These are phyloP conservation scores for Malassezia nana DNA, from an alignment of 1,284 basidiomycete genomes.

Conservation along the genomic window DNA sequence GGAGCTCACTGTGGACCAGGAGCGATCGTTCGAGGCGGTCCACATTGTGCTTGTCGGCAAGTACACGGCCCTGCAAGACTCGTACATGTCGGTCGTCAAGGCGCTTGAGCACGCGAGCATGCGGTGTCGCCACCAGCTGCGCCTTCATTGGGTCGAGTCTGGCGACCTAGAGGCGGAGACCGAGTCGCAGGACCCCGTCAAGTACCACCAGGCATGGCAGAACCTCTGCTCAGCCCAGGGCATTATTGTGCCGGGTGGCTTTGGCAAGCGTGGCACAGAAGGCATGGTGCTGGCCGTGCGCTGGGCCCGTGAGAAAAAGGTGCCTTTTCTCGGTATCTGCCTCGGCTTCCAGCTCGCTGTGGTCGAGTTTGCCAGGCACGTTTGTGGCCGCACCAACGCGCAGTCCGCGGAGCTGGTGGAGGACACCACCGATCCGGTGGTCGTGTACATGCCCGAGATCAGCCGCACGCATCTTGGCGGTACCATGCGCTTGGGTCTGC, in stretches of 20 bases:
- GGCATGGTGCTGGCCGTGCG: constrained; percentile 96
- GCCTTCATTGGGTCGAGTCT: constrained; percentile 75
- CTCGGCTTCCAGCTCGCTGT: constrained; percentile 96
- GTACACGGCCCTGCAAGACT: constrained; percentile 93
- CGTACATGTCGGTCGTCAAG: constrained; percentile 97
- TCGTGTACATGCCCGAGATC: constrained; percentile 98
- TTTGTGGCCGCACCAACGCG: constrained; percentile 66
- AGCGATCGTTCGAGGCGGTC: constrained; percentile 81
- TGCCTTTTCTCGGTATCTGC: constrained; percentile 93
- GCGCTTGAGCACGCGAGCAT: constrained; percentile 93
- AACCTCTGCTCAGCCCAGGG: constrained; percentile 69
- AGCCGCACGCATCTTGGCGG: constrained; percentile 96
- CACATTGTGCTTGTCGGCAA: constrained; percentile 91
- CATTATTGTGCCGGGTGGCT: constrained; percentile 66
- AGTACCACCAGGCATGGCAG: constrained; percentile 93
- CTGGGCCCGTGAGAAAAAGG: constrained; percentile 86
- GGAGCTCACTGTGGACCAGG: constrained; percentile 73
- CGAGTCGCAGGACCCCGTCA: constrained; percentile 68
- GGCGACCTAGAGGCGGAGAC: constrained; percentile 75
- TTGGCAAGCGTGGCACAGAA: constrained; percentile 84
- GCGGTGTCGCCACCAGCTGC: constrained; percentile 65
- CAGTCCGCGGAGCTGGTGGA: constrained; percentile 73
- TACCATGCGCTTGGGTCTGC: constrained; percentile 90
- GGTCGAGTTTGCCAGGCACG: constrained; percentile 83
- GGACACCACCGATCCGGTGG: constrained; percentile 58